Evolutionary conservation across 2,329 filamentous ascomycete genomes (phyloP).

Genomic region (Trichophaea hybrida): DNA sequence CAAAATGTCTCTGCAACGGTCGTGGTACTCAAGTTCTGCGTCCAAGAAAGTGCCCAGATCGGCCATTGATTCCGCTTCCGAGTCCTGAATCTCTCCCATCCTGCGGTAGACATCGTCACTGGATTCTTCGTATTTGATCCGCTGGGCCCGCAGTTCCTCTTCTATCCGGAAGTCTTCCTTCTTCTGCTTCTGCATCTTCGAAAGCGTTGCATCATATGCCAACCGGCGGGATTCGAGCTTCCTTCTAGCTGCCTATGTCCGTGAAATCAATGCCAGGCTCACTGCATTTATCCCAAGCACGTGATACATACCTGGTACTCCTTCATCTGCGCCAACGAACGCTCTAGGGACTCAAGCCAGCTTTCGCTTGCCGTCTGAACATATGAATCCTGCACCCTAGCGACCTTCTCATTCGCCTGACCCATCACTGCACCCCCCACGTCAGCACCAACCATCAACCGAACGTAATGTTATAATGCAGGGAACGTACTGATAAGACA

Average conservation of each 20-base stretch:
- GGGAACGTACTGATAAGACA: constrained; percentile 52
- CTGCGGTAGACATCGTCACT: constrained; percentile 80
- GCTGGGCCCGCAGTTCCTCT: constrained; percentile 78
- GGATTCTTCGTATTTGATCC: constrained; percentile 91
- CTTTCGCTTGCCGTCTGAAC: constrained; percentile 60
- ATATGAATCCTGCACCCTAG: constrained; percentile 72
- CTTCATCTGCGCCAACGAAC: constrained; percentile 86
- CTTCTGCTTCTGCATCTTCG: constrained; percentile 86
- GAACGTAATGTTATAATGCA: not conserved
- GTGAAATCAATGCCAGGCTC: not conserved
- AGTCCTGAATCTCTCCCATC: constrained; percentile 94
- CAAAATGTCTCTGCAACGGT: constrained; percentile 75
- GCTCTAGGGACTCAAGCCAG: constrained; percentile 86
- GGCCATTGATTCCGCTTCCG: constrained; percentile 66
- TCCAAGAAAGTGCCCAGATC: constrained; percentile 74
- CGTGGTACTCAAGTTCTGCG: constrained; percentile 78
- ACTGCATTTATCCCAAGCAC: not conserved
- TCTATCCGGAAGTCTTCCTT: constrained; percentile 87
- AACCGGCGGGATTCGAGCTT: constrained; percentile 83
- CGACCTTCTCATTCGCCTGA: constrained; percentile 74
- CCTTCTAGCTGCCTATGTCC: constrained; percentile 57
- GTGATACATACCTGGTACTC: constrained; percentile 63
- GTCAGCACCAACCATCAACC: constrained; percentile 8
- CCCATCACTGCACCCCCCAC: constrained; percentile 46
- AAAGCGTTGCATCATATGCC: constrained; percentile 77